A percentile compares a stretch with the other conserved stretches of the same genome.
Conservation (phyloP, 768 basidiomycete genomes). For the Dentipellis fragilis region DNA sequence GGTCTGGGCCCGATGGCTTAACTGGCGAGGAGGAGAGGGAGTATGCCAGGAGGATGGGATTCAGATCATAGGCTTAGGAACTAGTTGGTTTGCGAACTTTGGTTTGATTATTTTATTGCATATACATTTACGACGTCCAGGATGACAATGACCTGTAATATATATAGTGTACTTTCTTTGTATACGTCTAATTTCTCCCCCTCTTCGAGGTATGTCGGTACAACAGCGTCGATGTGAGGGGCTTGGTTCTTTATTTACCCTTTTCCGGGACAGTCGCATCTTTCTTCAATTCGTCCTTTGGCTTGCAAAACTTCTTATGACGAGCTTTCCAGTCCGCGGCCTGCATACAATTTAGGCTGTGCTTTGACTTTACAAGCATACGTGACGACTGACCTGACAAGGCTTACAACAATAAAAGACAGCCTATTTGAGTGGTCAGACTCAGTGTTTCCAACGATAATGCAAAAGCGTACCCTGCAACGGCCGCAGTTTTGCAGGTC, state of each 20-base stretch:
- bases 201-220: too few species aligned
- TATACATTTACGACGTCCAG: too few species aligned
- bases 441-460: neutral
- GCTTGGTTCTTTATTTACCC: too few species aligned
- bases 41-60: constrained; percentile 90
- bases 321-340: constrained; percentile 19
- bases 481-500: constrained; percentile 17
- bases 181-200: too few species aligned
- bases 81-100: neutral
- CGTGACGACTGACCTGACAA: constrained; percentile 17
- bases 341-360: constrained; percentile 5
- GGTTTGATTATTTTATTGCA: too few species aligned
- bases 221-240: too few species aligned
- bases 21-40: constrained; percentile 78
- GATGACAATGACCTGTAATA: too few species aligned
- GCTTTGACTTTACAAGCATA: neutral
- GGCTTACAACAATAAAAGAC: constrained; percentile 18
- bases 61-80: constrained; percentile 23
- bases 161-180: too few species aligned
- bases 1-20: constrained; percentile 86
- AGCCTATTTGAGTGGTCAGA: constrained; percentile 4
- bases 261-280: too few species aligned
- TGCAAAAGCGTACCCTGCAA: constrained; percentile 18
- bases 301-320: constrained; percentile 22
- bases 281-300: too few species aligned